Percentiles rank a stretch among this genome's conserved stretches.
phyloP scores from a whole-genome alignment of 2,329 filamentous ascomycete species.

The Claviceps sp. region DNA sequence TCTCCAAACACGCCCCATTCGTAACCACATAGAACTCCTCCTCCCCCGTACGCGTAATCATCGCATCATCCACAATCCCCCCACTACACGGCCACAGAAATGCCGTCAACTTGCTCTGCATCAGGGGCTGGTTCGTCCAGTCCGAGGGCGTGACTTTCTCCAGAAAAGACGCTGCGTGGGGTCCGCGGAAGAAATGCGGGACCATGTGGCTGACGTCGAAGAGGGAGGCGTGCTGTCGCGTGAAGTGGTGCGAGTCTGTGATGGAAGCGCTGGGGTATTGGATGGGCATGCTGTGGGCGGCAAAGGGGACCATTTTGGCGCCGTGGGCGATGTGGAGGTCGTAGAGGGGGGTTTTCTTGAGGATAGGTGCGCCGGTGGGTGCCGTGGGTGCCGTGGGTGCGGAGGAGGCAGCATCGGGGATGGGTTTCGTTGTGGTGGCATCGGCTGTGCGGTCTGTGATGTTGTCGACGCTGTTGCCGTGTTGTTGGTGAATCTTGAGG shows the following conservation, averaged over 20 bases:
- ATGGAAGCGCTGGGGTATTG: constrained; percentile 71
- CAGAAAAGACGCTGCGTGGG: constrained; percentile 68
- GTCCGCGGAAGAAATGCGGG: constrained; percentile 73
- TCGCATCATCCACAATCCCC: constrained; percentile 88
- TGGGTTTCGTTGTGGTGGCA: neutral
- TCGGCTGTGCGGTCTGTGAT: constrained; percentile 8
- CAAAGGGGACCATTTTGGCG: constrained; percentile 95
- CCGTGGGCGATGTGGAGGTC: constrained; percentile 65
- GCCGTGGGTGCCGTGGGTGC: neutral
- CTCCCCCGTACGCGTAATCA: constrained; percentile 67
- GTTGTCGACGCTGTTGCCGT: constrained; percentile 6
- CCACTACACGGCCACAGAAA: constrained; percentile 68
- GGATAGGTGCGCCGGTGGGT: too few relatives aligned
- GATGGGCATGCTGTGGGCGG: constrained; percentile 83
- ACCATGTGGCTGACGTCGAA: constrained; percentile 98
- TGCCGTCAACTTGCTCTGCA: constrained; percentile 71
- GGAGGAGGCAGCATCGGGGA: constrained; percentile 5
- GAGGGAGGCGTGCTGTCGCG: constrained; percentile 71
- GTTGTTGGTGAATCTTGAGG: neutral
- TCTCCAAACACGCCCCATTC: constrained; percentile 83
- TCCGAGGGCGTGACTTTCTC: constrained; percentile 72
- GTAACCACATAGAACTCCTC: constrained; percentile 85
- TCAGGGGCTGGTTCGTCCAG: constrained; percentile 46
- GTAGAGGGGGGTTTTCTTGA: constrained; percentile 56
- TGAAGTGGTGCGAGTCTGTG: constrained; percentile 78